phyloP scores from a whole-genome alignment of 148 eudicot genomes.

The Gaultheria prostrata region DNA sequence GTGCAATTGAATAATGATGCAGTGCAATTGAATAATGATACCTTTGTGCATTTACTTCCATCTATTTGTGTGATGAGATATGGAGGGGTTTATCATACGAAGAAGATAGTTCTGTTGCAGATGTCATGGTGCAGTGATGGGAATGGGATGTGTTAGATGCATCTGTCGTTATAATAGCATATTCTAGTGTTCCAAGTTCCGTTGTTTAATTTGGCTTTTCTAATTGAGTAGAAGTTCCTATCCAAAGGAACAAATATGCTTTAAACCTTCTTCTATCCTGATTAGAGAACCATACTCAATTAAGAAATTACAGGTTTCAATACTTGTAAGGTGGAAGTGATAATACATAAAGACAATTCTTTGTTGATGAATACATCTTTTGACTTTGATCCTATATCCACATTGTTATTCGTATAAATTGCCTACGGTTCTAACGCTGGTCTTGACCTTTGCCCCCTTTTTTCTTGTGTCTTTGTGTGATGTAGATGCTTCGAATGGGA shows the following conservation, averaged over 20 bases:
- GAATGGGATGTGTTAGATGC: not conserved
- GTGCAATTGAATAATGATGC: not conserved
- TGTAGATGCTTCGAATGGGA: slow-evolving; percentile 79
- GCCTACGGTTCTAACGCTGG: not conserved
- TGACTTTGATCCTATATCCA: not conserved
- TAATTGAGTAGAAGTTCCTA: not conserved
- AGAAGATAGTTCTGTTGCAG: not conserved
- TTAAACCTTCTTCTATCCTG: not conserved
- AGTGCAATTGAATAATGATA: not conserved
- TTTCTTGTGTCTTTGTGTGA: not conserved
- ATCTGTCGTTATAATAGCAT: not conserved
- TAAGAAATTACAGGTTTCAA: not conserved
- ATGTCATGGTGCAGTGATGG: not conserved
- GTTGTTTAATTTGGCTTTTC: not conserved
- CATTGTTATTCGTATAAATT: not conserved
- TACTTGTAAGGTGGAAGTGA: not conserved
- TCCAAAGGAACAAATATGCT: not conserved
- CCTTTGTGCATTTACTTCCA: not conserved
- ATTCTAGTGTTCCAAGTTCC: not conserved
- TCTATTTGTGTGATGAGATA: not conserved
- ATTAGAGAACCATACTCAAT: not conserved
- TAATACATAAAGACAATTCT: not conserved
- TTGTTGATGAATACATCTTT: not conserved
- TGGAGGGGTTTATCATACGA: not conserved
- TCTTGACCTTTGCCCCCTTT: not conserved